Evolutionary conservation across 1,284 basidiomycete species (phyloP), one percentile per base, ranked within the genome.

Genomic region (Leccinum pseudoinsigne): DNA sequence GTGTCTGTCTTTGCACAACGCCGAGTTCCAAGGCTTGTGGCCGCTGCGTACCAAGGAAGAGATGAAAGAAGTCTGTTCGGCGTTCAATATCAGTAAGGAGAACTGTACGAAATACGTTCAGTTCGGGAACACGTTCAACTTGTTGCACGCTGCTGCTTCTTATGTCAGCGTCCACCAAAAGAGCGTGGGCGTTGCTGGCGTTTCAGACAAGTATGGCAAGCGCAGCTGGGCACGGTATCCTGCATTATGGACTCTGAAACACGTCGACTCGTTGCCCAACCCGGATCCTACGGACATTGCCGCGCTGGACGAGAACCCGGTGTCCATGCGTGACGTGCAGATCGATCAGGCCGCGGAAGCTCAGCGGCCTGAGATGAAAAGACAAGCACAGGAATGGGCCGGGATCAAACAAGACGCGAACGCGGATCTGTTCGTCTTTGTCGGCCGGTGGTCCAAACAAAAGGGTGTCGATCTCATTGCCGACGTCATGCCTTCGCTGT

Each of bases 11-110:
- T 83, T 97, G 23, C 94, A 97, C 82, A 97, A 96, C 69, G 94
- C 94, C 73, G 94, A 97, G 77, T 97, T 96, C 84, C 94, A 97
- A 75, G 94, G 94, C 79, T 84, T 96, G 26, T 96, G 94, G 94
- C 94, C 94, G 11, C 84, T 96, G 34, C 88, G 94, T 60, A 96
- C 94, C 51, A 96, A 97, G 81, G 94, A 96, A 74, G 94, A 96
- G 77, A 95, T 95, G 92, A 96, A 95, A 81, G 94, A 97, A 75
- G 94, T 97, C 56, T 97, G 94, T 75, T 95, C 94, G 4, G 94
- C 94, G 10, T 97, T 96, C 84, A 96, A 96, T 77, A 93, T 97
- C 74, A 92, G 91, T 81, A 96, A 96, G 78, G 94, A 95, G 72
- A 84, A 94, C 69, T 96, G 94, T 80, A 94, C 90, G 61, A 96